Evolutionary conservation across 495 filamentous ascomycete genomes (phyloP).

Genomic region (Daldinia decipiens): DNA sequence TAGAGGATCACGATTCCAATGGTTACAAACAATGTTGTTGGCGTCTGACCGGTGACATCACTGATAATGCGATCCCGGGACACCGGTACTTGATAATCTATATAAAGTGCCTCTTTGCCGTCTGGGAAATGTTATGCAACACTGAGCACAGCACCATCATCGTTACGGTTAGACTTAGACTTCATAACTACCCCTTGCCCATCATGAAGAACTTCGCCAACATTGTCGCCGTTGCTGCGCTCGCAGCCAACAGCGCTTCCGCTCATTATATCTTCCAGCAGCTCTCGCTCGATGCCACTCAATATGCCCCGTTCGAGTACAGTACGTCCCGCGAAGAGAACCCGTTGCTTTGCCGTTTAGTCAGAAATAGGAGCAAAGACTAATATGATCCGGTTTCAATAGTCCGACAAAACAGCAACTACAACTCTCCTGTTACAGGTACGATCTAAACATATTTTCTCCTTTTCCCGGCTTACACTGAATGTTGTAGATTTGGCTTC

Average conservation of each 20-base stretch:
- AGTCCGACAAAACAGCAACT: constrained; percentile 60
- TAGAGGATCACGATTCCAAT: constrained; percentile 16
- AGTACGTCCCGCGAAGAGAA: constrained; percentile 34
- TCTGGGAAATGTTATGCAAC: constrained; percentile 22
- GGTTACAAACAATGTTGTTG: background rate
- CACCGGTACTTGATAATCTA: constrained; percentile 34
- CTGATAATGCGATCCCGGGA: constrained; percentile 13
- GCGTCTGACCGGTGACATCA: constrained; percentile 26
- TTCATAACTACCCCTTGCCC: constrained; percentile 6
- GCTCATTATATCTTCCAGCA: constrained; percentile 50
- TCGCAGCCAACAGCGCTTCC: constrained; percentile 40
- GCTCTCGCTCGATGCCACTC: constrained; percentile 36
- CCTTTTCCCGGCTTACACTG: background rate
- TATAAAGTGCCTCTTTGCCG: constrained; percentile 22
- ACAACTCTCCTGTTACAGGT: constrained; percentile 63
- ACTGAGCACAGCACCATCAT: constrained; percentile 13
- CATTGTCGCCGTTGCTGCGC: constrained; percentile 39
- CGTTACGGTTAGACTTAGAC: constrained; percentile 6
- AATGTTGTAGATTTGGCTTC: constrained; percentile 50
- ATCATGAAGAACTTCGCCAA: constrained; percentile 46
- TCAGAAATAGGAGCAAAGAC: background rate
- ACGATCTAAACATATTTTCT: background rate
- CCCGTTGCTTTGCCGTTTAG: background rate
- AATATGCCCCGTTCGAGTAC: constrained; percentile 44
- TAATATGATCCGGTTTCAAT: constrained; percentile 17